Base-by-base conservation (phyloP, 805 yeast genomes). In the Cyberlindnera sargentensis region DNA sequence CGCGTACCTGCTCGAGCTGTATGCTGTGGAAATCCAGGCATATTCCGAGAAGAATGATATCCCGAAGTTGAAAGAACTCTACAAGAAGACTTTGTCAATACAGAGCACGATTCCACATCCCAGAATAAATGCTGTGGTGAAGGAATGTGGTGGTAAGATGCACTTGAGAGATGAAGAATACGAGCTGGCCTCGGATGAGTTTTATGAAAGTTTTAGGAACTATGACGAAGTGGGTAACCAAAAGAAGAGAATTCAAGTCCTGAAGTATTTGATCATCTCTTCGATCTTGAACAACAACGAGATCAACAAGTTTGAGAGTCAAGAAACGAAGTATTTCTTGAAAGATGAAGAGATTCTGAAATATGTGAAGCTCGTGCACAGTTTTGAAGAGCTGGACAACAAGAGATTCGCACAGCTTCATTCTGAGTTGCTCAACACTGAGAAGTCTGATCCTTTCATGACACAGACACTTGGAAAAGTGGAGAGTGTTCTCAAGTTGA, bases 71-170 rank as follows among this genome's bases (percentile, higher is more conserved):
- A 68, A 69, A 42, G 65, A 70, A 39, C 64, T 80, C 23, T 77
- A 82, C 49, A 61, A 67, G 27, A 65, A 75, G 47, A 68, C 82
- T 0, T 49, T 65, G n/a, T 49, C 60, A 5, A 65, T 80, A 23
- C 72, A 75, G 6, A 67, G 80, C 0, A 84, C 86, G 2, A 80
- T 84, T 3, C 84, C 89, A 1, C 95, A 87, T 55, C 89, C 95
- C 1, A 68, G 73, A 39, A 78, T 83, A 27, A 67, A 80, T 60
- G 95, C 91, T 2, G 74, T 82, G n/a, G 73, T 86, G 26, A 72
- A 78, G 47, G 91, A 85, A 58, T 80, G 87, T 50, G 86, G 88
- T 0, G 95, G 89, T 3, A 73, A 78, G 42, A 70, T 85, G 49
- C 72, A 75, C 40, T 78, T 84, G 71, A 68, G 74, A 47, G 72